Conservation (phyloP, 176 grass and related monocot genomes). For the Aegilops bicornis region DNA sequence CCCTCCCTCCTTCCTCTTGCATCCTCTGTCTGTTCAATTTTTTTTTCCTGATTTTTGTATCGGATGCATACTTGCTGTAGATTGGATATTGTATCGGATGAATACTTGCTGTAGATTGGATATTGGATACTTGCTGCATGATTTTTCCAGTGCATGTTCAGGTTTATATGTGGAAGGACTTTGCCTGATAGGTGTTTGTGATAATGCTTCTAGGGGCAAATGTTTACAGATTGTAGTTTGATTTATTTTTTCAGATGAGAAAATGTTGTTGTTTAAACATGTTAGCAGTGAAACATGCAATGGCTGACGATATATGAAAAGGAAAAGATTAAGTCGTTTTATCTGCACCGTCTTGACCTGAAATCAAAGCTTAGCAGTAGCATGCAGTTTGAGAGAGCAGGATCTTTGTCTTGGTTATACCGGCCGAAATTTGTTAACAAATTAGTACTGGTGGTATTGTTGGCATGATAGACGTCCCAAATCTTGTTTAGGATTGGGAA, state of each 20-base stretch:
- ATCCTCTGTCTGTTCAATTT: neutral
- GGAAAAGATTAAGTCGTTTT: neutral
- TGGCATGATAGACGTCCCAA: neutral
- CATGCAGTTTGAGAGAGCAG: neutral
- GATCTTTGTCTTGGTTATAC: neutral
- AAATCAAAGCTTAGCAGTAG: neutral
- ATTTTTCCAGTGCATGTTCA: neutral
- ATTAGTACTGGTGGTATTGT: neutral
- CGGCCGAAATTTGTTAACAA: neutral
- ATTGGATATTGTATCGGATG: too few species aligned
- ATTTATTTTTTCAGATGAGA: neutral
- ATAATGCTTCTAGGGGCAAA: neutral
- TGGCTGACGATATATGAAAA: neutral
- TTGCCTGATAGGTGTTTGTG: neutral
- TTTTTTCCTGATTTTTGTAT: neutral
- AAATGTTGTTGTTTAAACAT: neutral
- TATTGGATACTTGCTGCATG: neutral
- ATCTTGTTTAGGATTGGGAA: conserved; percentile 5
- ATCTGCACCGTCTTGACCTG: neutral
- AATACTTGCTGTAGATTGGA: too few species aligned
- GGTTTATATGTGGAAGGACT: neutral
- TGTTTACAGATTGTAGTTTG: neutral
- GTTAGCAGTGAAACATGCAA: neutral
- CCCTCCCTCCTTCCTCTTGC: neutral
- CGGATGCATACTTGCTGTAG: neutral